Evolutionary conservation across 2,329 filamentous ascomycete genomes (phyloP), one percentile per base, ranked within the genome.

Genomic region (Fusarium lateritium): DNA sequence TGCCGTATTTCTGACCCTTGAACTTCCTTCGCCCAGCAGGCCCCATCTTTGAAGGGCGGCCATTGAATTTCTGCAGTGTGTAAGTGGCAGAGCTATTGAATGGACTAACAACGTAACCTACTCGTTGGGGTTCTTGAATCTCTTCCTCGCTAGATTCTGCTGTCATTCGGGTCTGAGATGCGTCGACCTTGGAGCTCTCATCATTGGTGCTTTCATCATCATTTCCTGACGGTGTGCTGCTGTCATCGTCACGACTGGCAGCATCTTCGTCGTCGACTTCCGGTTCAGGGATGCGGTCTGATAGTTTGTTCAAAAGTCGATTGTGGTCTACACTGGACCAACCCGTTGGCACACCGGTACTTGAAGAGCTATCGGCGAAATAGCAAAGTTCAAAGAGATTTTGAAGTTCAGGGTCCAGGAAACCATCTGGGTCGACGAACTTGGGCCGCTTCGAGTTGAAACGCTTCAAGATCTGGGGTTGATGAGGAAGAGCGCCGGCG

Each of bases 301-400:
- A 80, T 43, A 86, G 79, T 51, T 82, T 86, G 2, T 89, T 87
- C 52, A 89, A 89, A 2, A 83, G 76, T 66, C 86, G 88, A 28
- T 84, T 84, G 19, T 90, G 86, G 17, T 89, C 86, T 3, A 92
- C 80, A 4, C 81, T 81, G 22, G 87, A 87, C 87, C 90, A 94
- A 1, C 92, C 93, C 5, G 88, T 90, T 1, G 92, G 91, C 13
- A 97, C 83, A 21, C 85, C 79, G 24, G 89, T 86, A 22, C 85
- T 85, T 2, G 80, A 43, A 17, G 46, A 79, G 10, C 70, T 65
- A 54, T 86, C 86, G 22, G 81, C 78, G 64, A 91, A 89, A 74
- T 92, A 92, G 76, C 89, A 89, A 69, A 97, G 81, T 15, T 92
- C 88, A 76, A 98, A 98, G 17, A 98, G 81, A 59, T 89, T 90